A percentile compares a stretch with the other conserved stretches of the same genome.
Conservation (phyloP, 2,329 filamentous ascomycete species). For the Hymenoscyphus fraxineus region DNA sequence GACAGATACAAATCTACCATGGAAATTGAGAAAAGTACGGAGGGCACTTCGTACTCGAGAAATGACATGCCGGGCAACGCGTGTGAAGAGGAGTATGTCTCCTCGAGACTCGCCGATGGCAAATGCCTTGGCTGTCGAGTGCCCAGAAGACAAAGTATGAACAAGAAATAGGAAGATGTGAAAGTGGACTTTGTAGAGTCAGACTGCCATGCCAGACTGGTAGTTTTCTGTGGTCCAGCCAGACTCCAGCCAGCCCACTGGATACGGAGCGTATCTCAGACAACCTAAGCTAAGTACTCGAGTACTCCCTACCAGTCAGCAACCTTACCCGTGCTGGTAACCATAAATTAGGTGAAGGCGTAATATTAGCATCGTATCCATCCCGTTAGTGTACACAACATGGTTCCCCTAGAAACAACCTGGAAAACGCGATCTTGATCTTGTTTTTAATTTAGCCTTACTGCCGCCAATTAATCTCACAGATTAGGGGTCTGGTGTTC, state of each 20-base stretch:
- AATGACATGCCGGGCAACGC: not conserved
- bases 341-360: not conserved
- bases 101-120: not conserved
- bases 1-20: not conserved
- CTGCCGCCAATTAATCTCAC: not conserved
- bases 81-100: not conserved
- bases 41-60: not conserved
- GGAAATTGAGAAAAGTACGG: not conserved
- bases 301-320: no score
- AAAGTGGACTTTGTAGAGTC: not conserved
- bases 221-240: not conserved
- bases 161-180: not conserved
- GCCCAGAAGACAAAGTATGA: not conserved
- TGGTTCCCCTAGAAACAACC: slow-evolving; percentile 1
- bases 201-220: slow-evolving; percentile 1
- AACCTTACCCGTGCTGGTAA: not conserved
- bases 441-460: slow-evolving; percentile 2
- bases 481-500: slow-evolving; percentile 3
- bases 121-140: not conserved
- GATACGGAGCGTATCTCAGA: no score
- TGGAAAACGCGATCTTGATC: slow-evolving; percentile 3
- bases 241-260: no score
- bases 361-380: not conserved
- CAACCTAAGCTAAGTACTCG: no score
- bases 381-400: not conserved